phyloP scores from a whole-genome alignment of 192 early-diverging fungal species.

The Backusella tarrabulga region DNA sequence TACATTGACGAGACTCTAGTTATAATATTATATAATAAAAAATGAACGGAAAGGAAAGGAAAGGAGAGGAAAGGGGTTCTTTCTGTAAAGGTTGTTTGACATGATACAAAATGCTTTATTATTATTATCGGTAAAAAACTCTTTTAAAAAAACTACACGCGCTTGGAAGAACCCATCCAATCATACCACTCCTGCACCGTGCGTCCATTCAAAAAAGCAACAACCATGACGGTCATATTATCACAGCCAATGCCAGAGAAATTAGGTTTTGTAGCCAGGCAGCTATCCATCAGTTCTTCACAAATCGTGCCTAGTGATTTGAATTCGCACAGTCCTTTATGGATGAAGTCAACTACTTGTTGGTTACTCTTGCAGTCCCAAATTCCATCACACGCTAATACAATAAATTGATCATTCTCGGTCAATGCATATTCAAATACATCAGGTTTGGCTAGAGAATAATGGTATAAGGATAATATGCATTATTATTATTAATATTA shows the following conservation, averaged over 20 bases:
- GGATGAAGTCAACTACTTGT: slow-evolving; percentile 85
- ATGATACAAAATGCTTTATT: no score
- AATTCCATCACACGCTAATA: slow-evolving; percentile 98
- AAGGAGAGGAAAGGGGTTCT: no score
- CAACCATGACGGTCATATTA: slow-evolving; percentile 98
- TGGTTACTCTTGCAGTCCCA: slow-evolving; percentile 96
- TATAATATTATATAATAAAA: not conserved
- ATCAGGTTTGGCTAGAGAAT: slow-evolving; percentile 70
- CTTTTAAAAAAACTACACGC: not conserved
- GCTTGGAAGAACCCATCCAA: slow-evolving; percentile 24
- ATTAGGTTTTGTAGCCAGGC: slow-evolving; percentile 85
- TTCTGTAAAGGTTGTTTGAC: no score
- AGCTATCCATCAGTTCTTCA: slow-evolving; percentile 88
- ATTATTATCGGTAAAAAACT: no score
- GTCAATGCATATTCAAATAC: slow-evolving; percentile 59
- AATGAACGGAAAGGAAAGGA: not conserved
- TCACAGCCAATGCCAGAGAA: slow-evolving; percentile 93
- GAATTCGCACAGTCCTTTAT: slow-evolving; percentile 61
- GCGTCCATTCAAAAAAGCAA: slow-evolving; percentile 77
- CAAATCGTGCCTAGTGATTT: slow-evolving; percentile 64
- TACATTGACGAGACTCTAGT: not conserved
- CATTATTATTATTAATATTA: no score
- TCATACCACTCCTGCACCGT: slow-evolving; percentile 73
- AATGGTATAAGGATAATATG: not conserved
- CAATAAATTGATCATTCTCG: slow-evolving; percentile 89